A percentile compares a stretch with the other conserved stretches of the same genome.
Conservation (phyloP, 176 grass and related monocot species). For the Chrysopogon serrulatus region DNA sequence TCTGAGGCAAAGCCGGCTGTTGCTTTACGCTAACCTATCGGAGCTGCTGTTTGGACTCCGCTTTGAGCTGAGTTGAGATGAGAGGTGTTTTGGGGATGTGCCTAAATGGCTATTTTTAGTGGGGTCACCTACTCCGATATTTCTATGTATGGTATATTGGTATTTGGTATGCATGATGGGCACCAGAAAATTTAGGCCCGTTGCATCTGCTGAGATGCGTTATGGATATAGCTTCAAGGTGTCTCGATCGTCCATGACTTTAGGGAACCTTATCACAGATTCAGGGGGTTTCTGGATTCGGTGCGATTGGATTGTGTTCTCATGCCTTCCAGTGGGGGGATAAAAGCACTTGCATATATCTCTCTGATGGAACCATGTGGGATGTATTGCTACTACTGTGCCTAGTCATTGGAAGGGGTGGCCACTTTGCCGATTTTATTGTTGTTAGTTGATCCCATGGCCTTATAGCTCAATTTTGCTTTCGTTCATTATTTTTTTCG, state of each 20-base stretch:
- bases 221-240: not conserved
- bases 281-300: not conserved
- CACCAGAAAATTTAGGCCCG: not conserved
- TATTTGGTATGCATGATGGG: not conserved
- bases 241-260: not conserved
- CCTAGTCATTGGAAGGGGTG: not conserved
- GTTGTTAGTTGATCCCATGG: not conserved
- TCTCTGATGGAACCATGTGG: not conserved
- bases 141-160: not conserved
- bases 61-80: conserved; percentile 9
- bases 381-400: not conserved
- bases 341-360: not conserved
- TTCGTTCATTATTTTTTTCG: not conserved
- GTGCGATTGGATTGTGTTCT: not conserved
- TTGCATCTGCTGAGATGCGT: not conserved
- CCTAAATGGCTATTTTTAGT: conserved; percentile 27
- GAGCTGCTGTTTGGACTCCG: not conserved
- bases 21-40: not conserved
- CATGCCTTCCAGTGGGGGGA: not conserved
- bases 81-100: not conserved
- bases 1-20: not conserved
- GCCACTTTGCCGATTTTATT: not conserved
- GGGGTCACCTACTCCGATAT: not conserved
- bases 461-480: not conserved
- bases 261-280: not conserved